Evolutionary conservation across 257 asterid species (phyloP).

Genomic region (Rauvolfia tetraphylla): DNA sequence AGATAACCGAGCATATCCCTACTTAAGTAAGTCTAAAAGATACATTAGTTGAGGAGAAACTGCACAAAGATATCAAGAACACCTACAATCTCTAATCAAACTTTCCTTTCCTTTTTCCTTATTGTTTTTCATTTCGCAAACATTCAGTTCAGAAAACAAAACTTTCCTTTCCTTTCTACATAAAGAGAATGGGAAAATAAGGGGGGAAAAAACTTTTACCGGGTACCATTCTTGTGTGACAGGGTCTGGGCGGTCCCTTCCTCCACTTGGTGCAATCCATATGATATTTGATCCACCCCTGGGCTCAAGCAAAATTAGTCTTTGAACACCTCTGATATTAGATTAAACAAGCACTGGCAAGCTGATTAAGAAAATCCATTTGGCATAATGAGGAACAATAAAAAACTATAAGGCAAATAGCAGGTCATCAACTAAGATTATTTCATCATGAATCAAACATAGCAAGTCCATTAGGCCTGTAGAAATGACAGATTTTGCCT

Average conservation of each 20-base stretch:
- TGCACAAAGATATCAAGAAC: background rate
- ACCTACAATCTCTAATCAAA: background rate
- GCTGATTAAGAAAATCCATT: background rate
- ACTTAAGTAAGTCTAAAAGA: background rate
- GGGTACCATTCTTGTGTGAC: slow-evolving; percentile 80
- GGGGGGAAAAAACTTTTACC: slow-evolving; percentile 43
- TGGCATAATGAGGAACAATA: background rate
- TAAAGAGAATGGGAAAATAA: slow-evolving; percentile 8
- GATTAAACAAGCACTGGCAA: background rate
- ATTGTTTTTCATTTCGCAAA: too few species aligned
- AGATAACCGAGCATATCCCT: background rate
- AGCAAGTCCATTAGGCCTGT: background rate
- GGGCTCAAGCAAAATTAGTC: slow-evolving; percentile 9
- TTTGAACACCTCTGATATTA: background rate
- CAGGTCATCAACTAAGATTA: background rate
- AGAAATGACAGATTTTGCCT: background rate
- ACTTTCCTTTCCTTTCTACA: background rate
- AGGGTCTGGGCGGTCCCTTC: slow-evolving; percentile 96
- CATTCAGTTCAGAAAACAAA: too few species aligned
- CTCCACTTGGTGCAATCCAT: slow-evolving; percentile 99
- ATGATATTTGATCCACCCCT: slow-evolving; percentile 91
- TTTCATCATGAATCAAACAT: background rate
- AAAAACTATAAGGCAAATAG: background rate
- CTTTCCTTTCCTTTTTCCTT: background rate
- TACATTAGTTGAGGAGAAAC: background rate